These are phyloP conservation scores for Scopulariopsis brevicaulis DNA, from an alignment of 2,329 filamentous ascomycete species.

Conservation along the genomic window DNA sequence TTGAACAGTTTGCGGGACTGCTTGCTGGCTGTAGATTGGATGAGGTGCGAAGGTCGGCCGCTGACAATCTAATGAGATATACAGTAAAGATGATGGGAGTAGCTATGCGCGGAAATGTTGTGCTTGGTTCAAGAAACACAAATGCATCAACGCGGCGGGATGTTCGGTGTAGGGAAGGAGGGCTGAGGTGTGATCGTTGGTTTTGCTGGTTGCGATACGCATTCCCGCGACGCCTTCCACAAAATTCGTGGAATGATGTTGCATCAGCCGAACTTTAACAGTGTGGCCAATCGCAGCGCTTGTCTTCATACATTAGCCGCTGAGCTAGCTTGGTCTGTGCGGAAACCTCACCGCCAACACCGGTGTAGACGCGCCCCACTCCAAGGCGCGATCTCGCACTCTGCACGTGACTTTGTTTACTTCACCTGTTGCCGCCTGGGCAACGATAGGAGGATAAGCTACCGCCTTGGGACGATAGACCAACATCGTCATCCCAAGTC, in stretches of 20 bases:
- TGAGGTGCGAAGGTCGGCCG: background rate
- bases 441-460: background rate
- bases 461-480: background rate
- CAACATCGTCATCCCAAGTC: background rate
- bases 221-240: background rate
- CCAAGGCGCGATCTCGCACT: background rate
- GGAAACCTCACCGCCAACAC: background rate
- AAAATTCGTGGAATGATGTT: background rate
- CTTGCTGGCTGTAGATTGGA: background rate
- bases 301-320: background rate
- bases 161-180: background rate
- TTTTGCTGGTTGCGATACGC: background rate
- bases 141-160: too few species aligned
- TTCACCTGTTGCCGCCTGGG: conserved; percentile 1
- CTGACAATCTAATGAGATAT: background rate
- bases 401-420: conserved; percentile 4
- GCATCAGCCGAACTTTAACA: background rate
- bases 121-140: too few species aligned
- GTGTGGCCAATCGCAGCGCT: background rate
- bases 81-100: too few species aligned
- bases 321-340: too few species aligned
- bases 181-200: background rate
- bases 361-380: background rate
- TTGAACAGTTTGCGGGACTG: background rate
- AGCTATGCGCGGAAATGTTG: too few species aligned